Base-by-base conservation (phyloP, 2,329 filamentous ascomycete genomes). In the Cercospora berteroae region DNA sequence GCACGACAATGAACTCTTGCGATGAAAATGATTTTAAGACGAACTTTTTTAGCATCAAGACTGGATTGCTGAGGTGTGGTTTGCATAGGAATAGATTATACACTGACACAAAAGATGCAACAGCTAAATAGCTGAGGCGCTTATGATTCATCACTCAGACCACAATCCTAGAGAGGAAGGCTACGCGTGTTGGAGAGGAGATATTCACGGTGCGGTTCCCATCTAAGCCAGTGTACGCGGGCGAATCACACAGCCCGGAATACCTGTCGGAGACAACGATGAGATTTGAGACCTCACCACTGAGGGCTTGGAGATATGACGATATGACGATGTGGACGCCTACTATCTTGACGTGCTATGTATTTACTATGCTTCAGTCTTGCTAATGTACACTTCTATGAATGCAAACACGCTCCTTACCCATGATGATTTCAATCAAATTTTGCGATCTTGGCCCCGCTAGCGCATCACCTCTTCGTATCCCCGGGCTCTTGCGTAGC, bases 381-480 rank as follows among this genome's bases (percentile, higher is more conserved):
- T 5, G 10, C 44, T 48, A 48, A 5, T 48, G 9, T 48, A 27
- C 48, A 55, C 13, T 55, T 13, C 6, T 1, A 16, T 13, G 10
- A 5, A 50, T 50, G 18, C 18, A 8, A 25, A 27, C 25, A n/a
- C 23, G 44, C 10, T 6, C 20, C 9, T 25, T 20, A 18, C 44
- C 12, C 9, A 4, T 50, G 12, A 27, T 13, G 12, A 16, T 1
- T 27, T n/a, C 20, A 25, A 55, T 25, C 48, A 33, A 10, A 9
- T 33, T 10, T 29, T 13, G 48, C 9, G 4, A 25, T 13, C 23
- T 16, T 12, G 0, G 48, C 23, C 1, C 2, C 3, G n/a, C 27
- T 61, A 63, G n/a, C 48, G 60, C 60, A 63, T 63, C 25, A 63
- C 60, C 23, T 67, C 60, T 48, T 67, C 60, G n/a, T 59, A 63